These are phyloP conservation scores for Yarrowia divulgata DNA, from an alignment of 805 yeast genomes.

Conservation along the genomic window DNA sequence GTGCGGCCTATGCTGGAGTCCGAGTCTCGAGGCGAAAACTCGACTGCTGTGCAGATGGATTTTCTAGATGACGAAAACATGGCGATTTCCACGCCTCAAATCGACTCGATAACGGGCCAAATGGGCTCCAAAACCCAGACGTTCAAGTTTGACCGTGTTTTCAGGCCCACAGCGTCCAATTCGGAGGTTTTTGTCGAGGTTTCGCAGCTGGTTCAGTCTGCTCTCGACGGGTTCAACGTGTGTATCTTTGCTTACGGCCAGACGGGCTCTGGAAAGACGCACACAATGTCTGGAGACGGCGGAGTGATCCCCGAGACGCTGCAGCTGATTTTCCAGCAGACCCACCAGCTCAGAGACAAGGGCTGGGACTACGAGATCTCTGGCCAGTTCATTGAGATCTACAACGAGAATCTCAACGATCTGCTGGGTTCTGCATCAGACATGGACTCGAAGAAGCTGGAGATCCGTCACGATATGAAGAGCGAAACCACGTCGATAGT, in stretches of 20 bases:
- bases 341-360: conserved; percentile 55
- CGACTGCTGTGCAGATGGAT: conserved; percentile 38
- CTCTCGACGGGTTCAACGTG: conserved; percentile 87
- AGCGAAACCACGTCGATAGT: conserved; percentile 64
- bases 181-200: conserved; percentile 78
- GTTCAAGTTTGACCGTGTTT: conserved; percentile 82
- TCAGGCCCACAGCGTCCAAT: conserved; percentile 63
- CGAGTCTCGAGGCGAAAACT: conserved; percentile 40
- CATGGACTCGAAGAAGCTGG: conserved; percentile 56
- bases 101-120: conserved; percentile 44
- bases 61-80: conserved; percentile 48
- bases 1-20: conserved; percentile 63
- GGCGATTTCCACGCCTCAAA: conserved; percentile 44
- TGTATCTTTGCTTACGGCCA: conserved; percentile 98
- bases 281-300: conserved; percentile 75
- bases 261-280: conserved; percentile 95
- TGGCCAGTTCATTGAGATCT: conserved; percentile 88
- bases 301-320: conserved; percentile 87
- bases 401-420: conserved; percentile 83
- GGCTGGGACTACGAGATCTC: conserved; percentile 69
- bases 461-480: conserved; percentile 72
- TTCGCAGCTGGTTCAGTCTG: conserved; percentile 82
- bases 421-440: conserved; percentile 50
- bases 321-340: conserved; percentile 68
- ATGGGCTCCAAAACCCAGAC: conserved; percentile 47